Evolutionary conservation across 768 basidiomycete species (phyloP).

Genomic region (Leucosporidium creatinivorum): DNA sequence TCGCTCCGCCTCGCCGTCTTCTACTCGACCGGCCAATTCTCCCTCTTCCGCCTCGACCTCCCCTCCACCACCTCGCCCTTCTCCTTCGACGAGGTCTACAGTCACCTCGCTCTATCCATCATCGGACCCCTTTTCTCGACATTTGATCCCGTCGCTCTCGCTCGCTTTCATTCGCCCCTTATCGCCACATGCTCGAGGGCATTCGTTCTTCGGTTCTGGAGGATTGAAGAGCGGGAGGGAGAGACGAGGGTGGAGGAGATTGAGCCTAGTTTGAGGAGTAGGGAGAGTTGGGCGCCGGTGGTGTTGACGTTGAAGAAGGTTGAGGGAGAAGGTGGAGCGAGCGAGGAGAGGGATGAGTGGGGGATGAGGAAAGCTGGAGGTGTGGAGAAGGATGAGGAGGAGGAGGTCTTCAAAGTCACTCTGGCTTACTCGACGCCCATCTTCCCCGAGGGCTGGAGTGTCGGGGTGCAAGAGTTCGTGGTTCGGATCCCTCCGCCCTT

Average conservation of each 20-base stretch:
- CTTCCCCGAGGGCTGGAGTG: constrained; percentile 21
- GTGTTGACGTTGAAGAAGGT: constrained; percentile 9
- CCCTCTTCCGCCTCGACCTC: constrained; percentile 24
- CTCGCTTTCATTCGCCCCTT: constrained; percentile 8
- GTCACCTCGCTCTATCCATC: background rate
- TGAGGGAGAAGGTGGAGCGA: background rate
- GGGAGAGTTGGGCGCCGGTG: constrained; percentile 22
- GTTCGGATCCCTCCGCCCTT: background rate
- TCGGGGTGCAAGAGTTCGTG: constrained; percentile 24
- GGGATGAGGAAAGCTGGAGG: background rate
- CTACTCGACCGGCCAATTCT: constrained; percentile 28
- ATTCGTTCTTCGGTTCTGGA: constrained; percentile 19
- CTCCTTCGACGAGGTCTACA: background rate
- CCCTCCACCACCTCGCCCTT: constrained; percentile 1
- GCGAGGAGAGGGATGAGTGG: background rate
- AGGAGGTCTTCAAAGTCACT: constrained; percentile 12
- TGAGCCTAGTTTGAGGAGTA: constrained; percentile 4
- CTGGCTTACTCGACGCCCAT: constrained; percentile 26
- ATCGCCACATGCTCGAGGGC: constrained; percentile 23
- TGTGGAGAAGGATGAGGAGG: background rate
- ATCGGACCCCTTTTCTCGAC: background rate
- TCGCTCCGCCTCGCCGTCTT: constrained; percentile 6
- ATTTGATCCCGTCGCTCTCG: constrained; percentile 9
- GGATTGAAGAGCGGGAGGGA: background rate
- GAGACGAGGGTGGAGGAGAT: background rate